Evolutionary conservation across 495 filamentous ascomycete species (phyloP).

Genomic region (Trichodelitschia bisporula): DNA sequence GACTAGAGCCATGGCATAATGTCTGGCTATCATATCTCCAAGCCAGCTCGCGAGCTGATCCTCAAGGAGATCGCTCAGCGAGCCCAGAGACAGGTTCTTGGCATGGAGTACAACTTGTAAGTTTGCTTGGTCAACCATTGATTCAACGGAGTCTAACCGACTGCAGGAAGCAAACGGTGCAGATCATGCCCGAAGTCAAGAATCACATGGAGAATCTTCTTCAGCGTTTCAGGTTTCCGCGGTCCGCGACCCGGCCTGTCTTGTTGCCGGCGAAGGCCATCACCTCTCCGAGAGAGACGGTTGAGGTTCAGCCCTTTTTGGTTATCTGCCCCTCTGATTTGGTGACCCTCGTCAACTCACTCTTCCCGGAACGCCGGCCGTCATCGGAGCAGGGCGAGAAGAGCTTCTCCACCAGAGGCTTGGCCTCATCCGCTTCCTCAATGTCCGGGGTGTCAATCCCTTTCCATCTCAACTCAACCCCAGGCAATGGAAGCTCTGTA

Average conservation of each 20-base stretch:
- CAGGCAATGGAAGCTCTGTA: constrained; percentile 22
- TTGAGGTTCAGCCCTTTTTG: constrained; percentile 46
- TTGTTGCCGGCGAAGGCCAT: constrained; percentile 42
- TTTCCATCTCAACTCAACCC: constrained; percentile 2
- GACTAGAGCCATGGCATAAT: constrained; percentile 58
- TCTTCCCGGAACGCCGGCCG: constrained; percentile 40
- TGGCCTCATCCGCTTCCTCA: constrained; percentile 40
- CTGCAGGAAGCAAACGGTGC: constrained; percentile 30
- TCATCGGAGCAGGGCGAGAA: constrained; percentile 20
- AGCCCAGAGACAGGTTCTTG: constrained; percentile 47
- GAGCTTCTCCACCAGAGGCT: constrained; percentile 21
- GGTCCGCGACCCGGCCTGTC: constrained; percentile 27
- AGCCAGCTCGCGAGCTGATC: constrained; percentile 71
- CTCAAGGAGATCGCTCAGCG: constrained; percentile 60
- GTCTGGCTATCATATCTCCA: constrained; percentile 71
- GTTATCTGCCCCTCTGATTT: constrained; percentile 52
- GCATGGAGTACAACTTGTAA: constrained; percentile 27
- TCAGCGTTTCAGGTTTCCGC: constrained; percentile 32
- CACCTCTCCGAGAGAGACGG: constrained; percentile 42
- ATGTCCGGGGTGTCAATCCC: constrained; percentile 33
- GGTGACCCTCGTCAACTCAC: constrained; percentile 39
- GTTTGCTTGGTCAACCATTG: constrained; percentile 2
- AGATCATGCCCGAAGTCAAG: constrained; percentile 39
- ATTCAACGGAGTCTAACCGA: constrained; percentile 2
- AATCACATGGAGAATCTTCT: constrained; percentile 57